Conservation (phyloP, 2,329 filamentous ascomycete genomes). For the Paraconiothyrium sp. region DNA sequence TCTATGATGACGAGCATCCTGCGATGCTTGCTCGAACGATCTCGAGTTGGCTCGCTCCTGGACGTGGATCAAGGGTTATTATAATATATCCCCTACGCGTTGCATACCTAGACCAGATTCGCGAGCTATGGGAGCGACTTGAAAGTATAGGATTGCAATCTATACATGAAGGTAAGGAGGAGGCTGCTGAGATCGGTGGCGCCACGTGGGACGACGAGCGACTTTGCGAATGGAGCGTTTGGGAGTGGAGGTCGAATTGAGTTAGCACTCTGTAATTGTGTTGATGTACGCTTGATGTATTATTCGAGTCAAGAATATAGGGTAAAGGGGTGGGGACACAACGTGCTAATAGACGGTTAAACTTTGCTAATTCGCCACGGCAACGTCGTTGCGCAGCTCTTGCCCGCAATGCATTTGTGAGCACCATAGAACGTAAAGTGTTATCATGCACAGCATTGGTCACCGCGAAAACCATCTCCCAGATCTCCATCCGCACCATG, state of each 20-base stretch:
- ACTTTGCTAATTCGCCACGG: not conserved
- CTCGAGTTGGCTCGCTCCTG: not conserved
- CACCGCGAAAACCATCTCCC: not conserved
- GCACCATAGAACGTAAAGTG: not conserved
- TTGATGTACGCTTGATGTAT: not conserved
- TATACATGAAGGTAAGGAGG: not conserved
- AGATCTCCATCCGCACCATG: not conserved
- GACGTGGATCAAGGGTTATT: not conserved
- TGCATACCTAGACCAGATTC: conserved; percentile 4
- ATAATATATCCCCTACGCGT: conserved; percentile 7
- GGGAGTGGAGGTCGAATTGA: not conserved
- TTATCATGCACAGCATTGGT: not conserved
- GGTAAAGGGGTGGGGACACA: not conserved
- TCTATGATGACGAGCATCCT: conserved; percentile 1
- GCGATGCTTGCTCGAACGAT: not conserved
- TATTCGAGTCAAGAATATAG: not conserved
- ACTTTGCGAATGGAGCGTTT: conserved; percentile 8
- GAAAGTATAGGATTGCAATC: not conserved
- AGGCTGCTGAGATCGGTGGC: not conserved
- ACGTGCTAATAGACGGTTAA: not conserved
- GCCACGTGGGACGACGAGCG: not conserved
- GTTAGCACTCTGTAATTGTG: not conserved
- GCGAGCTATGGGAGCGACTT: conserved; percentile 1
- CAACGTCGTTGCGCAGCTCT: not conserved
- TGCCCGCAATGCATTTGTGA: not conserved